Percentiles rank a stretch among this genome's conserved stretches.
Conservation (phyloP, 2,329 filamentous ascomycete species). For the Phialophora macrospora region DNA sequence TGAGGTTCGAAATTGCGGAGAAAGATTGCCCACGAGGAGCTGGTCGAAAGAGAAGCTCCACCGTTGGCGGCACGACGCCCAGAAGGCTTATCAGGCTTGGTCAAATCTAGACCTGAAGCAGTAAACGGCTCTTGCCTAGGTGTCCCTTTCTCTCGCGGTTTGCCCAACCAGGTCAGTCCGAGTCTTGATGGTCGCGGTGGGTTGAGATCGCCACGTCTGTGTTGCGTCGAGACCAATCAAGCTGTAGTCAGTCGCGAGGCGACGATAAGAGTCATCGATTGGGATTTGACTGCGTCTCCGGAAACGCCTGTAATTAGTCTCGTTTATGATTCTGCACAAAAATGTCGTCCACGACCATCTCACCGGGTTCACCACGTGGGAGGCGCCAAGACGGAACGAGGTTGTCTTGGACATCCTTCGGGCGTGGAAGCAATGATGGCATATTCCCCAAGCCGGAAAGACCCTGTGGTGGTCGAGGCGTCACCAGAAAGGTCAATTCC, state of each 20-base stretch:
- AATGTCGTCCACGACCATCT: neutral
- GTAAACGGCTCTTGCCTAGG: neutral
- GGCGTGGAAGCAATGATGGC: no score
- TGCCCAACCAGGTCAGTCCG: neutral
- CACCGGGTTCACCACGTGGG: constrained; percentile 15
- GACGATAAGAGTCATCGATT: neutral
- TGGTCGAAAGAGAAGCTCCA: constrained; percentile 5
- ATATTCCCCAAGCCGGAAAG: neutral
- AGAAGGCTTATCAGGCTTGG: constrained; percentile 14
- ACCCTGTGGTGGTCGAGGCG: neutral
- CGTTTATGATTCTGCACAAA: neutral
- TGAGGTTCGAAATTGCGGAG: constrained; percentile 24
- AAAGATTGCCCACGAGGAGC: constrained; percentile 10
- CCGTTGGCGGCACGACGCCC: neutral
- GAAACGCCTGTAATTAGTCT: neutral
- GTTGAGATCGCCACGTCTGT: neutral
- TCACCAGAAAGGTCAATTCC: no score
- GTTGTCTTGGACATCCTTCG: neutral
- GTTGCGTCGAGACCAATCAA: neutral
- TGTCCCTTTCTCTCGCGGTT: neutral
- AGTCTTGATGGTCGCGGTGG: neutral
- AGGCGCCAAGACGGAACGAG: neutral
- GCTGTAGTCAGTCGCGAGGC: neutral
- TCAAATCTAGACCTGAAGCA: neutral
- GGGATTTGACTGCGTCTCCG: neutral